Conservation (phyloP, 768 basidiomycete genomes). For the Tricholomella constricta region DNA sequence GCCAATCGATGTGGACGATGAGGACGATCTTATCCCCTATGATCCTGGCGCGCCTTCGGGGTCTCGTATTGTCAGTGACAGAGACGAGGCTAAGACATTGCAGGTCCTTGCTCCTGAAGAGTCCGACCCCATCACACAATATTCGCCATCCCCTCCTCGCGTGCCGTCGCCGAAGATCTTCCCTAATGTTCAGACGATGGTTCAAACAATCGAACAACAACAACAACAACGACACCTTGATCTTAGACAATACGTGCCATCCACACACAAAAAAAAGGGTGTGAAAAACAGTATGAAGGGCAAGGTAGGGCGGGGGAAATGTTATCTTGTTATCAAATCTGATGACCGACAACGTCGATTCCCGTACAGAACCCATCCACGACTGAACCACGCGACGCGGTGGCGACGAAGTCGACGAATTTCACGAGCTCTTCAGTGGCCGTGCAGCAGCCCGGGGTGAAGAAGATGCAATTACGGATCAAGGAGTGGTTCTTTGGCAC, state of each 20-base stretch:
- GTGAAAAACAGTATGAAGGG: conserved; percentile 18
- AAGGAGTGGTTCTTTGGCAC: conserved; percentile 26
- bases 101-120: background rate
- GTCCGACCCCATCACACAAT: conserved; percentile 15
- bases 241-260: background rate
- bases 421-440: background rate
- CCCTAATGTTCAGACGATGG: conserved; percentile 6
- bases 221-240: conserved; percentile 1
- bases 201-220: conserved; percentile 2
- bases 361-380: background rate
- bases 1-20: background rate
- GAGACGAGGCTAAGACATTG: conserved; percentile 14
- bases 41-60: background rate
- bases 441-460: background rate
- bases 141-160: background rate
- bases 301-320: conserved; percentile 10
- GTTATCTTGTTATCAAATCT: too few relatives aligned
- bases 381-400: background rate
- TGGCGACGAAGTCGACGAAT: background rate
- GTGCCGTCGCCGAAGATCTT: background rate
- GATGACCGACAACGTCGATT: background rate
- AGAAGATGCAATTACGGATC: conserved; percentile 16
- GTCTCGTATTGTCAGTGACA: conserved; percentile 13
- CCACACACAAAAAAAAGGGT: background rate
- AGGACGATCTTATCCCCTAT: background rate